phyloP scores from a whole-genome alignment of 441 rosid genomes.

The Daphne laureola region DNA sequence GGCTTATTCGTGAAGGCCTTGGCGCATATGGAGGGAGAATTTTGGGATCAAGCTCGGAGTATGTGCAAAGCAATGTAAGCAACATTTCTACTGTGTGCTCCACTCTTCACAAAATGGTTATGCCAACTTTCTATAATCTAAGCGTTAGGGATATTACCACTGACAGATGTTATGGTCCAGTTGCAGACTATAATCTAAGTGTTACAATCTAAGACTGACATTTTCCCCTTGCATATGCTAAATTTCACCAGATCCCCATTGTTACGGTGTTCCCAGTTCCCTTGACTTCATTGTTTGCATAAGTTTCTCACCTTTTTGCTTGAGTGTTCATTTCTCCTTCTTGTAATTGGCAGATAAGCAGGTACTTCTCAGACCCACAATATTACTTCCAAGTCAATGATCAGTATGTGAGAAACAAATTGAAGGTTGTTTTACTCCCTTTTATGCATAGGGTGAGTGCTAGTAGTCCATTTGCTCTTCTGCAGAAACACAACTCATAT shows the following conservation, averaged over 20 bases:
- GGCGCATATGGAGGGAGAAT: slow-evolving; percentile 91
- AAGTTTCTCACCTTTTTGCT: not conserved
- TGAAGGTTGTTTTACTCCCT: slow-evolving; percentile 83
- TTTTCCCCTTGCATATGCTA: too few species aligned
- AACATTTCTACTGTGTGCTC: not conserved
- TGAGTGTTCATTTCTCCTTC: slow-evolving; percentile 7
- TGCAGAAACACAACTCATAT: not conserved
- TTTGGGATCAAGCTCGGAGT: slow-evolving; percentile 85
- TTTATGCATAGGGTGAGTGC: slow-evolving; percentile 78
- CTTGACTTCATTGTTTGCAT: too few species aligned
- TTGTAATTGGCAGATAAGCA: slow-evolving; percentile 56
- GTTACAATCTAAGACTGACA: too few species aligned
- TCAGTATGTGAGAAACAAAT: slow-evolving; percentile 89
- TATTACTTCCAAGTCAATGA: slow-evolving; percentile 97
- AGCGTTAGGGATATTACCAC: too few species aligned
- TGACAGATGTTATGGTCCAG: too few species aligned
- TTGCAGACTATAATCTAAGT: too few species aligned
- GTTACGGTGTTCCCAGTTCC: not conserved
- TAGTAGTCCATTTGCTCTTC: not conserved
- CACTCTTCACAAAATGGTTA: too few species aligned
- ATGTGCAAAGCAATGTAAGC: slow-evolving; percentile 94
- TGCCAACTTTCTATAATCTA: too few species aligned
- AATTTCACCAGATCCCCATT: too few species aligned
- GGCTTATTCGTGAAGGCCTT: slow-evolving; percentile 74
- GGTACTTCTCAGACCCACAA: slow-evolving; percentile 88